A percentile compares a stretch with the other conserved stretches of the same genome.
Conservation (phyloP, 192 early-diverging fungal genomes). For the Coemansia aciculifera region DNA sequence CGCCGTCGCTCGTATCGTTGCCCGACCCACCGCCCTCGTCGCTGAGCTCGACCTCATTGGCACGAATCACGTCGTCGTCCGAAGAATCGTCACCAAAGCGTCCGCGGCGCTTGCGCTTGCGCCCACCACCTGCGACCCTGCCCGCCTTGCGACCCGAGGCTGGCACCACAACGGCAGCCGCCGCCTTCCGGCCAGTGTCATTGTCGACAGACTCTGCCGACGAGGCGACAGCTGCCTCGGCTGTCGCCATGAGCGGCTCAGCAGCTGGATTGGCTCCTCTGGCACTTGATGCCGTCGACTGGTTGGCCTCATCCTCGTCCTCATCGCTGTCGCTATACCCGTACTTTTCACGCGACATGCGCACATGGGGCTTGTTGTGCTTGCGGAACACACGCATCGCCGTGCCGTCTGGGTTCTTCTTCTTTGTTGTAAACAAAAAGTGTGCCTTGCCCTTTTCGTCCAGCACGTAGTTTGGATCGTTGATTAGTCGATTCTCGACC, state of each 20-base stretch:
- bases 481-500: constrained; percentile 82
- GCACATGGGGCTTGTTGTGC: constrained; percentile 67
- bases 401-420: constrained; percentile 75
- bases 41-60: constrained; percentile 56
- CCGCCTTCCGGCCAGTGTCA: constrained; percentile 1
- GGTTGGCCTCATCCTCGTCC: constrained; percentile 23
- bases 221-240: constrained; percentile 15
- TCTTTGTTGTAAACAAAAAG: constrained; percentile 84
- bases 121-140: neutral
- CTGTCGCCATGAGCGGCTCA: constrained; percentile 13
- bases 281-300: constrained; percentile 31
- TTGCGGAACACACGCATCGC: constrained; percentile 79
- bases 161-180: neutral
- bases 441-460: constrained; percentile 90
- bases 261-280: constrained; percentile 15
- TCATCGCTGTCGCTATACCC: constrained; percentile 58
- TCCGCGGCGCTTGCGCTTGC: constrained; percentile 53
- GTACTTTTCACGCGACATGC: constrained; percentile 60
- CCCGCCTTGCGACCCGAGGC: neutral
- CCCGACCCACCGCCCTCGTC: constrained; percentile 18
- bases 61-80: constrained; percentile 55
- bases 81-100: constrained; percentile 34
- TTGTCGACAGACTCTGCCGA: constrained; percentile 28
- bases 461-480: constrained; percentile 90
- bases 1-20: constrained; percentile 42